phyloP scores from a whole-genome alignment of 2,329 filamentous ascomycete species.

The Rutstroemia sydowiana region DNA sequence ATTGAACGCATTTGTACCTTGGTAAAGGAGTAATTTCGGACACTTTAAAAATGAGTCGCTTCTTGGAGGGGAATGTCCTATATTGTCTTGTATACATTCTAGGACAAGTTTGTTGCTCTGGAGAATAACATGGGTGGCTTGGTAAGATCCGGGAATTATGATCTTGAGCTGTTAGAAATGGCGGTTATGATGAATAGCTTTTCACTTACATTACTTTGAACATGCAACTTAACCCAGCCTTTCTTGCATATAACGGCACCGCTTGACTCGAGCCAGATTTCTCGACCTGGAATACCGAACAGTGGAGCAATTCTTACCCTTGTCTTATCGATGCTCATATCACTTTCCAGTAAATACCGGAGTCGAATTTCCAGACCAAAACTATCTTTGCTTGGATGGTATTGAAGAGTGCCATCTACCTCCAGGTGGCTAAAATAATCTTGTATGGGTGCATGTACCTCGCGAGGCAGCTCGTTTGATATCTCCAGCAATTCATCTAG shows the following conservation, averaged over 20 bases:
- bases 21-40: constrained; percentile 65
- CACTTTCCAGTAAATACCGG: constrained; percentile 64
- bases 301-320: constrained; percentile 56
- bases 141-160: constrained; percentile 65
- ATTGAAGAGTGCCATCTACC: constrained; percentile 60
- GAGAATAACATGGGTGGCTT: constrained; percentile 65
- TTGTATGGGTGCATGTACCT: constrained; percentile 60
- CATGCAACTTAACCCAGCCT: constrained; percentile 36
- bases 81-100: constrained; percentile 53
- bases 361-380: constrained; percentile 65
- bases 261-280: constrained; percentile 54
- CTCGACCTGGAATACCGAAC: constrained; percentile 49
- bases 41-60: constrained; percentile 43
- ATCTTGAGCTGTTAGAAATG: constrained; percentile 38
- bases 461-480: constrained; percentile 40
- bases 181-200: background rate
- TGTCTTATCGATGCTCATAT: constrained; percentile 57
- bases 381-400: constrained; percentile 65
- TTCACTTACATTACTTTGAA: constrained; percentile 39
- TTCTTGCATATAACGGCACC: constrained; percentile 40
- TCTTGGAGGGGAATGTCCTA: constrained; percentile 12
- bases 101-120: constrained; percentile 56
- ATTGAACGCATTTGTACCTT: constrained; percentile 60
- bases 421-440: constrained; percentile 67
- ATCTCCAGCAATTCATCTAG: constrained; percentile 28